Evolutionary conservation across 2,329 filamentous ascomycete genomes (phyloP).

Genomic region (Lachnellula occidentalis): DNA sequence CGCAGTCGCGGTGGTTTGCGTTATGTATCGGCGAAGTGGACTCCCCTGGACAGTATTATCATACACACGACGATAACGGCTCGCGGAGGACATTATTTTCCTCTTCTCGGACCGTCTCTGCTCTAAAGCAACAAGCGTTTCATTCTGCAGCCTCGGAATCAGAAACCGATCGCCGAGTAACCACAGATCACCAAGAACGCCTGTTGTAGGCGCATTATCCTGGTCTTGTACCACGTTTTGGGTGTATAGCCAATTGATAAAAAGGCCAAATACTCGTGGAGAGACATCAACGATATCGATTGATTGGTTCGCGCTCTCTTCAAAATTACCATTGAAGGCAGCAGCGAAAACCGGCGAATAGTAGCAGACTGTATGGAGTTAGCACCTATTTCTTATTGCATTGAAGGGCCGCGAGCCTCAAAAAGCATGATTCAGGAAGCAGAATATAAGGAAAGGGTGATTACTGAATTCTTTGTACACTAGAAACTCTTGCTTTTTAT

Average conservation of each 20-base stretch:
- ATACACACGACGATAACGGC: not conserved
- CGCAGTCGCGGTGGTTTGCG: not conserved
- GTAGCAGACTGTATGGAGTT: no score
- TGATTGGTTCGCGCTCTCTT: no score
- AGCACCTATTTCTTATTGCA: no score
- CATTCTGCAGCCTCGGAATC: not conserved
- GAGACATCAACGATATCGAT: not conserved
- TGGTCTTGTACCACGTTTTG: no score
- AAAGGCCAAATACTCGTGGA: not conserved
- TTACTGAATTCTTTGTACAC: no score
- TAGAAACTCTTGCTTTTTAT: no score
- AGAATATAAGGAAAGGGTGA: no score
- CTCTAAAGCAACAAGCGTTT: not conserved
- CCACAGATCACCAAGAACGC: not conserved
- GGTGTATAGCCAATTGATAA: not conserved
- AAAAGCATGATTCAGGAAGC: no score
- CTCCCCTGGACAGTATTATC: not conserved
- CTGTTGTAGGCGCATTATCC: not conserved
- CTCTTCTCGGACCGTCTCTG: not conserved
- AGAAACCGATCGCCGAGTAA: not conserved
- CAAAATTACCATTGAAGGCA: no score
- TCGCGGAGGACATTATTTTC: not conserved
- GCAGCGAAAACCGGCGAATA: no score
- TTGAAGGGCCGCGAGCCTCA: no score
- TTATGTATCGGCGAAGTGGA: conserved; percentile 1